Evolutionary conservation across 768 basidiomycete genomes (phyloP).

Genomic region (Mrakia blollopis): DNA sequence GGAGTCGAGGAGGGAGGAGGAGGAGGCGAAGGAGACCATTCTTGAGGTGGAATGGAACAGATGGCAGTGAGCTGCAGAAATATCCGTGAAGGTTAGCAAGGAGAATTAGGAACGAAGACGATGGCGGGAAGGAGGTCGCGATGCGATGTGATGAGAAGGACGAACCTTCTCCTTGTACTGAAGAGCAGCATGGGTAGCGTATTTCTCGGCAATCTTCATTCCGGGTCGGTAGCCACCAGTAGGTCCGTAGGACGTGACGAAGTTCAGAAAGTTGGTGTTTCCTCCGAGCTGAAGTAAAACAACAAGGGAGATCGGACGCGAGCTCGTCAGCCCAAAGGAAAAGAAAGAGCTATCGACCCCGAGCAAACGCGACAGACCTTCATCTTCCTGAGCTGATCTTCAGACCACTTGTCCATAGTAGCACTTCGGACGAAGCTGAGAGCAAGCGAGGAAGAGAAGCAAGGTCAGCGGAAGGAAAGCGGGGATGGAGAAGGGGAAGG

Average conservation of each 20-base stretch:
- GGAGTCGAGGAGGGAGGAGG: constrained; percentile 49
- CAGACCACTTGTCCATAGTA: constrained; percentile 95
- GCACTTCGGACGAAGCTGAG: constrained; percentile 72
- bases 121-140: background rate
- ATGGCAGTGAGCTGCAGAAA: constrained; percentile 64
- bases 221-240: constrained; percentile 38
- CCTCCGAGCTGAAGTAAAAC: constrained; percentile 65
- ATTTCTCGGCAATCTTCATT: constrained; percentile 47
- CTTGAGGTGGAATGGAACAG: constrained; percentile 58
- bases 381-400: constrained; percentile 72
- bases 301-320: background rate
- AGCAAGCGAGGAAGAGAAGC: constrained; percentile 45
- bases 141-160: background rate
- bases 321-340: constrained; percentile 6
- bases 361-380: constrained; percentile 53
- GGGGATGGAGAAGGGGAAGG: constrained; percentile 5
- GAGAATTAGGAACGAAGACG: background rate
- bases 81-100: constrained; percentile 9
- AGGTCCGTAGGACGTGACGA: constrained; percentile 55
- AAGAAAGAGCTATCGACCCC: background rate
- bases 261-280: constrained; percentile 73
- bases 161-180: constrained; percentile 89
- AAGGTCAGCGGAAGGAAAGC: background rate
- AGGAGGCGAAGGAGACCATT: constrained; percentile 73
- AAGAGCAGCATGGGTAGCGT: constrained; percentile 88